Conservation (phyloP, 495 filamentous ascomycete genomes). For the Chaetomium cochliodes region DNA sequence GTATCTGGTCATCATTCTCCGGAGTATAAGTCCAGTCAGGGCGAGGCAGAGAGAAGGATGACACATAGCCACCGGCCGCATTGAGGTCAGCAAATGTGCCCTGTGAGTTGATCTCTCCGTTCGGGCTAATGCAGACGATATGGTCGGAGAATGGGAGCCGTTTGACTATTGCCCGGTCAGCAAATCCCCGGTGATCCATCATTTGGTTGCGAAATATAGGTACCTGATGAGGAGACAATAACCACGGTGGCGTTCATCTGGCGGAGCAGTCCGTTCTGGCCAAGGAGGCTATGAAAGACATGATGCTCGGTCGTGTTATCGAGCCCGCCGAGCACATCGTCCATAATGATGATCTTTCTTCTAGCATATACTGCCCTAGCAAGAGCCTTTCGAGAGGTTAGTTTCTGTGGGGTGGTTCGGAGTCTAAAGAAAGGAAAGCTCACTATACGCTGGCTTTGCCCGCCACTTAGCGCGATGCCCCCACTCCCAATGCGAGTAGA, state of each 20-base stretch:
- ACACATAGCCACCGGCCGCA: constrained; percentile 26
- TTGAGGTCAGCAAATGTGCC: constrained; percentile 42
- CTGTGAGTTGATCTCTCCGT: constrained; percentile 51
- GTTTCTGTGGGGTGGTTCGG: background rate
- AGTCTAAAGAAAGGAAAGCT: background rate
- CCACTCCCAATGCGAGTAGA: constrained; percentile 36
- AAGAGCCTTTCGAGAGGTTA: constrained; percentile 13
- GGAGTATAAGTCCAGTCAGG: constrained; percentile 26
- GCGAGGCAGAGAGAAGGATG: constrained; percentile 23
- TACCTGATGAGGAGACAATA: constrained; percentile 37
- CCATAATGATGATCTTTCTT: constrained; percentile 25
- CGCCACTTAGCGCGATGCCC: constrained; percentile 40
- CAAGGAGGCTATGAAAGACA: constrained; percentile 57
- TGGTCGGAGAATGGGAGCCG: constrained; percentile 51
- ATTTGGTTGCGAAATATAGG: background rate
- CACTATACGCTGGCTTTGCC: constrained; percentile 43
- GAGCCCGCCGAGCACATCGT: constrained; percentile 49
- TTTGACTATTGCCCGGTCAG: constrained; percentile 19
- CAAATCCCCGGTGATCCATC: background rate
- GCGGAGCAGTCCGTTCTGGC: constrained; percentile 43
- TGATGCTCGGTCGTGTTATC: constrained; percentile 58
- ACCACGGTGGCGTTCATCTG: constrained; percentile 52
- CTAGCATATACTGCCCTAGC: constrained; percentile 32
- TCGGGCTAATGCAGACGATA: constrained; percentile 49
- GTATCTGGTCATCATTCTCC: constrained; percentile 8